phyloP scores from a whole-genome alignment of 2,329 filamentous ascomycete species.

The Diaporthe sp. region DNA sequence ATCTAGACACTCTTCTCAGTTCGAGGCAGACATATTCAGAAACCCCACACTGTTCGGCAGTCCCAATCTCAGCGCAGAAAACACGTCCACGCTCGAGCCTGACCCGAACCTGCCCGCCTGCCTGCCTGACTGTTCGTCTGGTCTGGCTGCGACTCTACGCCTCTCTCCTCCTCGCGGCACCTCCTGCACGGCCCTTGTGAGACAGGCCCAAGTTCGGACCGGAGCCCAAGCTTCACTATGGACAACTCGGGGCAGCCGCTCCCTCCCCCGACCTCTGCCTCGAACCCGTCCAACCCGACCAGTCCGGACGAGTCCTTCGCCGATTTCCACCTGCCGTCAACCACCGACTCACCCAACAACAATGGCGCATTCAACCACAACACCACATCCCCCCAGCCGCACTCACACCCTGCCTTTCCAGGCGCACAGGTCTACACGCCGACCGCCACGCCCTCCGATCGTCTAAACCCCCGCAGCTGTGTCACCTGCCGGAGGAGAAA shows the following conservation, averaged over 20 bases:
- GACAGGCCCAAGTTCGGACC: background rate
- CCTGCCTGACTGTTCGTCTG: slow-evolving; percentile 3
- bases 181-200: slow-evolving; percentile 5
- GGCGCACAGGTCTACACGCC: slow-evolving; percentile 48
- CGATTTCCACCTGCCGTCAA: slow-evolving; percentile 41
- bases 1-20: background rate
- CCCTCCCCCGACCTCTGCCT: slow-evolving; percentile 34
- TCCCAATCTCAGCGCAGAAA: background rate
- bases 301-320: slow-evolving; percentile 50
- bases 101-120: background rate
- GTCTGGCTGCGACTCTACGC: slow-evolving; percentile 1
- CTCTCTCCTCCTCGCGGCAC: background rate
- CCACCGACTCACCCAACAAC: slow-evolving; percentile 29
- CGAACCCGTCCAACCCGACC: slow-evolving; percentile 38
- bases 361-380: slow-evolving; percentile 34
- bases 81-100: background rate
- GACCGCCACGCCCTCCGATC: slow-evolving; percentile 43
- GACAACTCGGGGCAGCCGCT: slow-evolving; percentile 34
- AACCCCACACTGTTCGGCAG: background rate
- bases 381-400: slow-evolving; percentile 39
- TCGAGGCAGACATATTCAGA: background rate
- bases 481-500: slow-evolving; percentile 56
- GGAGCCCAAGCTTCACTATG: slow-evolving; percentile 31
- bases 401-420: slow-evolving; percentile 43
- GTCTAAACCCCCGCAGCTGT: slow-evolving; percentile 45